Base-by-base conservation (phyloP, 2,329 filamentous ascomycete genomes). In the Botryotinia convoluta region DNA sequence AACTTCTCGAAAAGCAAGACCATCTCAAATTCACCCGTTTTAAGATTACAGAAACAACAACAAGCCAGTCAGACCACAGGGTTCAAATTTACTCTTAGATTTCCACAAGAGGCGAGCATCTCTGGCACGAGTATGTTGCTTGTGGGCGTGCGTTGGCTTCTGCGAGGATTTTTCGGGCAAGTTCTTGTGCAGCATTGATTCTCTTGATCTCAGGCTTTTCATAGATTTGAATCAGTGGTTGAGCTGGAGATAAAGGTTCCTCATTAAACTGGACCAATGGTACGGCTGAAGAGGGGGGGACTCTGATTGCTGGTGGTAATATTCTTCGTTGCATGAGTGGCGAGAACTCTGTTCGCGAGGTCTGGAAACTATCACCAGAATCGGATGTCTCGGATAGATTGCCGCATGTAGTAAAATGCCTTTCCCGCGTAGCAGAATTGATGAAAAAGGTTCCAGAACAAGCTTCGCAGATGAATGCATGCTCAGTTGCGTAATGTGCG, bases 281-380 rank as follows among this genome's bases (percentile, higher is more conserved):
- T 22, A 10, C 22, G 16, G 5, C n/a, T 68, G 10, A n/a, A 44
- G 65, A 26, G 6, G 7, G 16, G 32, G 26, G 20, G 14, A 12
- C 32, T 51, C 9, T 32, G 16, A 29, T 22, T 9, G 7, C 8
- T 8, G 9, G 45, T 54, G 16, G 64, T 22, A 39, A 8, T 39
- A 2, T 6, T 20, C 3, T 68, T 68, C 45, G 37, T 10, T 60
- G n/a, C 4, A 57, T 42, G 37, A 42, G 14, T 20, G 62, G 29
- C 10, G 70, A 72, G 32, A 72, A 60, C 14, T 59, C 26, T 8
- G 44, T 61, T 39, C 51, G 62, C 4, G 62, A 29, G 16, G 51
- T 68, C 18, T 69, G 51, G 12, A 44, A 72, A 45, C 62, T 72
- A 1, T 44, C 60, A 18, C 35, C 71, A 16, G 71, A 72, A 22